Evolutionary conservation across 805 yeast species (phyloP), one percentile per base, ranked within the genome.

Genomic region (Candida adriatica): DNA sequence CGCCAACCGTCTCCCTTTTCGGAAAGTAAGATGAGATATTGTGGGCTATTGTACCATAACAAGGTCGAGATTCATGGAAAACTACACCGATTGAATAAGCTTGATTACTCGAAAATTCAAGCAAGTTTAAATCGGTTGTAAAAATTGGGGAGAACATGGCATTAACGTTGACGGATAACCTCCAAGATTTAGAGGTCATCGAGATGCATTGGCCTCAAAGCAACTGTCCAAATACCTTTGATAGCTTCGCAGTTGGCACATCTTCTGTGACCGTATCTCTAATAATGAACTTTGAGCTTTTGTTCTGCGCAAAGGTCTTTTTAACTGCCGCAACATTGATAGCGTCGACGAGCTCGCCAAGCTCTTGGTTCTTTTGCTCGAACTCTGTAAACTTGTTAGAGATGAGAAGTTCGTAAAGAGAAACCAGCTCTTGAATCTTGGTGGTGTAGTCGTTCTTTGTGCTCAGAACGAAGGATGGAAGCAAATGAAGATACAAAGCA

Each of bases 401-500:
- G 11, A 44, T 41, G 8, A 50, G 42, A 10, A 46, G 31, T 18
- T 49, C 55, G 27, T 42, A 50, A 6, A 50, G 38, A 2, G 39
- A 11, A 7, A 45, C 46, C n/a, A 50, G 36, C 26, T 37, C 39
- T 31, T 48, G 51, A 24, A 50, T 41, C 34, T 49, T 50, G 21
- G 31, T 34, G 23, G 51, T 33, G 32, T 46, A 50, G 11, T 41
- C 50, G 19, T 49, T 50, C 30, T 41, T 37, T 11, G 43, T 31
- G 5, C 48, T 21, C 24, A 59, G 45, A 6, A 60, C 59, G 22
- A 56, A 53, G 9, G 68, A 49, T 14, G 73, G 73, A 28, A 68
- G 53, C 18, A 68, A 51, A 37, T 68, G 72, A 28, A 68, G 50
- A 33, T 61, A 63, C 23, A 66, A 47, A 22, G 62, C 45, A 50